Evolutionary conservation across 176 grass and related monocot species (phyloP), one percentile per base, ranked within the genome.

Genomic region (Pontederia paniculata): DNA sequence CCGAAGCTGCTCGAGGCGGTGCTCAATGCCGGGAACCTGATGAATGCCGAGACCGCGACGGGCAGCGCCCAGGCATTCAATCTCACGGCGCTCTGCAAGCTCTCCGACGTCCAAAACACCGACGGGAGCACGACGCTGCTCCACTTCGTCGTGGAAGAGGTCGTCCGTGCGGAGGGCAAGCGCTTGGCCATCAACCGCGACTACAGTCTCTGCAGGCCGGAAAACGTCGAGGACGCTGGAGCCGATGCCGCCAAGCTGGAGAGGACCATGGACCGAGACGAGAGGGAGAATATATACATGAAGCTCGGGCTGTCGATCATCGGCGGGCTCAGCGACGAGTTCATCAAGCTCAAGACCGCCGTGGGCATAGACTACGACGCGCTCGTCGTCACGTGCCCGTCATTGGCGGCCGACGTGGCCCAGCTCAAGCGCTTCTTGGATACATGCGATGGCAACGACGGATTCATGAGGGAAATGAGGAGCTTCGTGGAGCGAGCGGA

Each of bases 111-210:
- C 54, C 90, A 98, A 68, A 90, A 83, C 75, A 91, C 80, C 1
- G 93, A 98, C 50, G 86, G 86, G 28, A 81, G 44, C 69, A 98
- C 86, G 37, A 77, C 77, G 0, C 59, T 98, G 69, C 86, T 91
- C 37, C 93, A 91, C 66, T 91, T 98, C 13, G 84, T 98, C 9
- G 63, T 98, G 7, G 86, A 88, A 62, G 83, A 88, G 62, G 93
- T 98, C 16, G 74, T 98, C 22, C 80, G 86, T 8, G 42, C 83
- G 0, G 93, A 98, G 74, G 93, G 93, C 12, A 98, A 98, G 63
- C 74, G 77, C 41, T 68, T 77, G 48, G 77, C 79, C 23, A 48
- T 98, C 57, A 98, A 81, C 57, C 86, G 80, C 60, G 82, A 80
- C 66, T 81, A 88, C 66, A 83, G 72, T 4, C 56, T 89, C 21